These are phyloP conservation scores for Penicillium fuscoglaucum DNA, from an alignment of 2,329 filamentous ascomycete genomes.

Conservation along the genomic window DNA sequence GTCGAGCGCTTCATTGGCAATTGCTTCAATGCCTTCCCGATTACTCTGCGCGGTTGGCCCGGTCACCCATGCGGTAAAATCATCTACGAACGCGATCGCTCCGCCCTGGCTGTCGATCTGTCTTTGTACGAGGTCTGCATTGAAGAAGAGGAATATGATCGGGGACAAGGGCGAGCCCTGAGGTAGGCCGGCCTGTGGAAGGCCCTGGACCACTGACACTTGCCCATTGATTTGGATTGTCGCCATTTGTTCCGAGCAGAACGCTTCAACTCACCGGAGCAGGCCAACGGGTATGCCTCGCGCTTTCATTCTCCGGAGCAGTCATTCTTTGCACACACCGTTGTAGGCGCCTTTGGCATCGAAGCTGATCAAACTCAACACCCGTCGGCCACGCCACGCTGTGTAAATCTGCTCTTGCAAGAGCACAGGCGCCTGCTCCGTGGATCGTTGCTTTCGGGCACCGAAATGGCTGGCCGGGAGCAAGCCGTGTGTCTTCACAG, in stretches of 20 bases:
- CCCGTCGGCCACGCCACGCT: too few species aligned
- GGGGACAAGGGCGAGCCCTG: too few species aligned
- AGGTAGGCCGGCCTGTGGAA: too few species aligned
- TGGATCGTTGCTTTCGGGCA: constrained; percentile 38
- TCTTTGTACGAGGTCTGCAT: neutral
- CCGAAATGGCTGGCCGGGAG: constrained; percentile 42
- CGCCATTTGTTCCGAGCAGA: constrained; percentile 28
- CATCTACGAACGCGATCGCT: constrained; percentile 12
- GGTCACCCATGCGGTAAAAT: constrained; percentile 9
- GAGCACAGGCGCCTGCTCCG: constrained; percentile 36
- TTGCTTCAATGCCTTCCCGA: constrained; percentile 10
- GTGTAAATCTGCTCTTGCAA: constrained; percentile 27
- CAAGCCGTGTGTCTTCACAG: constrained; percentile 30
- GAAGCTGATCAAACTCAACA: constrained; percentile 13
- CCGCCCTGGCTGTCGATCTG: neutral
- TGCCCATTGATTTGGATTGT: constrained; percentile 23
- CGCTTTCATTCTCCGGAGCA: constrained; percentile 35
- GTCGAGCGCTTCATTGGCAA: constrained; percentile 15
- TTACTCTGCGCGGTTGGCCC: neutral
- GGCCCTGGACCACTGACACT: constrained; percentile 14
- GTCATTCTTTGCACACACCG: constrained; percentile 37
- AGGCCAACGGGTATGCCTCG: constrained; percentile 28
- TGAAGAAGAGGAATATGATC: constrained; percentile 1
- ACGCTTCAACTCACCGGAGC: constrained; percentile 29
- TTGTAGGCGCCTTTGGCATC: constrained; percentile 12